Evolutionary conservation across 768 basidiomycete genomes (phyloP), one percentile per base, ranked within the genome.

Genomic region (Tephrocybe rancida): DNA sequence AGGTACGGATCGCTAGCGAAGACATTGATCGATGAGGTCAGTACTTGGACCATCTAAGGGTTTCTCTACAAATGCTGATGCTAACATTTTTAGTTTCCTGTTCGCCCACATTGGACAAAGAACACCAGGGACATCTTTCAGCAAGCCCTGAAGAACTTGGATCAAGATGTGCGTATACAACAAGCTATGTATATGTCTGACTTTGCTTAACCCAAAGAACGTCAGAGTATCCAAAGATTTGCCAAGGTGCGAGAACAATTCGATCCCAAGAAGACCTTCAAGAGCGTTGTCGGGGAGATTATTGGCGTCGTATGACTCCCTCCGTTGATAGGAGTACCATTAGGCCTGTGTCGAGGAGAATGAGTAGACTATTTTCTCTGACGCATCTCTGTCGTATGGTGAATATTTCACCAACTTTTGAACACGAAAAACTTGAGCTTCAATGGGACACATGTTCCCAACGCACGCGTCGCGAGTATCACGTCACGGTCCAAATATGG

Each of bases 81-180:
- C 38, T 51, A 21, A 47, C 48, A 30, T 13, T 27, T 13, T 43
- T 34, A 73, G 70, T 71, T 73, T 58, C 72, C 70, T 42, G 64
- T 69, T 37, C 62, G 70, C 11, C 70, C 70, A 5, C 70, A 73
- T 49, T 73, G 70, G 72, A 72, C 72, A 3, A 73, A 73, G 59
- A 70, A 66, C 58, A 71, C 69, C 16, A 63, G 70, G 9, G 52
- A 58, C 6, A 57, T 72, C 19, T 66, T 71, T 48, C 35, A 45
- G 25, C 61, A 68, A 48, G 58, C 67, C 19, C 41, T 66, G 11
- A 70, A 71, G 59, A 70, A 73, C 45, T 56, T 72, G 7, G 66
- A 71, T 53, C 59, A 57, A 47, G 70, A 67, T 59, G 71, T 72
- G 39, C 26, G 68, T 64, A n/a, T 35, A 10, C 13, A 27, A 1